Evolutionary conservation across 106 monocot species (phyloP), one percentile per base, ranked within the genome.

Genomic region (Platanthera zijinensis): DNA sequence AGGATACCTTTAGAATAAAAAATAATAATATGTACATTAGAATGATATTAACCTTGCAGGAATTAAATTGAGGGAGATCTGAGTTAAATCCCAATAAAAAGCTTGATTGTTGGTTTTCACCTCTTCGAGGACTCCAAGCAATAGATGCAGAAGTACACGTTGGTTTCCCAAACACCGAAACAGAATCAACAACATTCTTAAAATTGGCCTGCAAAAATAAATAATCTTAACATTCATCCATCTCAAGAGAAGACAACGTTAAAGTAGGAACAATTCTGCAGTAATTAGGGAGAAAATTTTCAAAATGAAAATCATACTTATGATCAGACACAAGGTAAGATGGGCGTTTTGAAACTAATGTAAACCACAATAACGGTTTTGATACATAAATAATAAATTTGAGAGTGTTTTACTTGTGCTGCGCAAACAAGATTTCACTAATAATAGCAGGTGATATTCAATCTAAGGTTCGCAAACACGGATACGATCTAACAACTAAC

Each of bases 71-170:
- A 73, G 92, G 70, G 8, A 85, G 78, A 88, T 99, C 92, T 80
- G 99, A 90, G 84, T 78, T 90, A 64, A 87, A 94, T 51, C 89
- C 99, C 18, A 92, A 74, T 47, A 90, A 83, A 92, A 99, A 94
- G 74, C 84, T 86, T 49, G 83, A 78, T 57, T 84, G 86, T 46
- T 84, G 83, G 28, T 48, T 77, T 82, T 92, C 94, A 77, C 82
- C 90, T 80, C 85, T 85, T 72, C 70, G 73, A 74, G 94, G 94
- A 74, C 80, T 90, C 88, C 91, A 99, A 68, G 99, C 88, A 84
- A 94, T 88, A 72, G 92, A 94, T 70, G 99, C 99, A 84, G 89
- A 87, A 8, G 71, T 11, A 82, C 92, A 92, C 17, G 80, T 63
- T 79, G 85, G 86, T 74, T 85, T 94, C 45, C 85, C 92, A 51